Evolutionary conservation across 257 asterid species (phyloP).

Genomic region (Ehretia macrophylla): DNA sequence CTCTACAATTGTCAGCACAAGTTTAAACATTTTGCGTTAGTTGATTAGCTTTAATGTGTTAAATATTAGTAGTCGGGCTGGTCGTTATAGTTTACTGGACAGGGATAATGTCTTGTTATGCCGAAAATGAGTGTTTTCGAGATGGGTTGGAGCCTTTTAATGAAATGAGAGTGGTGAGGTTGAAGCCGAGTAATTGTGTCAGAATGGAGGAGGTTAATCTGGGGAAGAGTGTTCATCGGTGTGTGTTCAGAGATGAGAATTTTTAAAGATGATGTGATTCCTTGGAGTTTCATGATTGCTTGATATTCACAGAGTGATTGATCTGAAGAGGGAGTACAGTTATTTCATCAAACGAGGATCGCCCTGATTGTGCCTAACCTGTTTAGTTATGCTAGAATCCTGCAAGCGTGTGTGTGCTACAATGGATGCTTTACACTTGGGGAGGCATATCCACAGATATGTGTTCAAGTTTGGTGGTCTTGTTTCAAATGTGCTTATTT

Average conservation of each 20-base stretch:
- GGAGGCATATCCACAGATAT: constrained; percentile 65
- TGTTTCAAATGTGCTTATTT: constrained; percentile 50
- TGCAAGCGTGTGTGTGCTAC: constrained; percentile 71
- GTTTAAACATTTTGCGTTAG: no score
- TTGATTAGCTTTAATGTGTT: no score
- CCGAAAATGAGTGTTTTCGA: constrained; percentile 53
- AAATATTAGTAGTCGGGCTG: no score
- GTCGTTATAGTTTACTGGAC: constrained; percentile 52
- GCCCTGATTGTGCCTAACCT: constrained; percentile 57
- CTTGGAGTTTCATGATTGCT: constrained; percentile 93
- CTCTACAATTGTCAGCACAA: no score
- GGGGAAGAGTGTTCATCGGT: constrained; percentile 70
- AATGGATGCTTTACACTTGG: constrained; percentile 43
- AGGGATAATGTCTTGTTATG: constrained; percentile 72
- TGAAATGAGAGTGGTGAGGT: constrained; percentile 57
- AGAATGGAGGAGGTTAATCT: constrained; percentile 42
- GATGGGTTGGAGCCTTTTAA: constrained; percentile 49
- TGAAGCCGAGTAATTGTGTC: constrained; percentile 67
- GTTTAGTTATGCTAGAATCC: constrained; percentile 80
- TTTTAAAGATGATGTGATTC: constrained; percentile 68
- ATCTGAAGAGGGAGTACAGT: constrained; percentile 58
- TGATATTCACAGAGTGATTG: constrained; percentile 69
- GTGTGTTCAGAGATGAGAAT: constrained; percentile 59
- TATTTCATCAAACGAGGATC: constrained; percentile 60
- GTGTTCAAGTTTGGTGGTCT: constrained; percentile 57